phyloP scores from a whole-genome alignment of 306 rosid genomes.

The Malus orientalis region DNA sequence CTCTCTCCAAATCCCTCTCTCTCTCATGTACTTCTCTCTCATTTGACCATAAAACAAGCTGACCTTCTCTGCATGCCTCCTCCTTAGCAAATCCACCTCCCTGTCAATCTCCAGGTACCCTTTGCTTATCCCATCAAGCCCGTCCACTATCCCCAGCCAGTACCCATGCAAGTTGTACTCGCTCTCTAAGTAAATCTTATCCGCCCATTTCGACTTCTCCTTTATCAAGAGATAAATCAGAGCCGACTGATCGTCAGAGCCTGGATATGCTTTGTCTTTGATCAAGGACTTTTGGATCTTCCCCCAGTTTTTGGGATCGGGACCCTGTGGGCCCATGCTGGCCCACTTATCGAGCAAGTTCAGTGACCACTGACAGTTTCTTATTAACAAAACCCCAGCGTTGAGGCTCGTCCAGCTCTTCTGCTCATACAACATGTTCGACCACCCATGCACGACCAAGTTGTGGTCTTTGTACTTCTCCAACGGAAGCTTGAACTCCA shows the following conservation, averaged over 20 bases:
- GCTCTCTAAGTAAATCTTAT: conserved; percentile 53
- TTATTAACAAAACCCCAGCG: conserved; percentile 79
- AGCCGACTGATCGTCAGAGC: conserved; percentile 87
- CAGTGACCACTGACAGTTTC: conserved; percentile 89
- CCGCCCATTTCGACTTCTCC: conserved; percentile 53
- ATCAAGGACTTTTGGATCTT: conserved; percentile 30
- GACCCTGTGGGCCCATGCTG: conserved; percentile 74
- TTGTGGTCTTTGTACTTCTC: conserved; percentile 50
- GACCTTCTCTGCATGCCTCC: conserved; percentile 71
- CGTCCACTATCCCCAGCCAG: conserved; percentile 57
- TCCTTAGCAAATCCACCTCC: conserved; percentile 25
- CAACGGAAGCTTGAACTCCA: conserved; percentile 70
- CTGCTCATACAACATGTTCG: conserved; percentile 32
- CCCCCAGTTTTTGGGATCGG: conserved; percentile 66
- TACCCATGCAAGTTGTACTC: conserved; percentile 71
- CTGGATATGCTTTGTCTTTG: conserved; percentile 63
- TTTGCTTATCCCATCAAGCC: conserved; percentile 24
- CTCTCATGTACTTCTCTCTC: conserved; percentile 43
- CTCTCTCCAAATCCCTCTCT: conserved; percentile 26
- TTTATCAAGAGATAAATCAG: conserved; percentile 52
- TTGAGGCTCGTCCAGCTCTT: conserved; percentile 82
- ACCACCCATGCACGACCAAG: conserved; percentile 76
- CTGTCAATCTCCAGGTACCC: conserved; percentile 39
- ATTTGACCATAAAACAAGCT: conserved; percentile 41
- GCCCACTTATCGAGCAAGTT: conserved; percentile 71